These are phyloP conservation scores for Schizochytrium sp. DNA, from an alignment of 108 stramenopile species.

Conservation along the genomic window DNA sequence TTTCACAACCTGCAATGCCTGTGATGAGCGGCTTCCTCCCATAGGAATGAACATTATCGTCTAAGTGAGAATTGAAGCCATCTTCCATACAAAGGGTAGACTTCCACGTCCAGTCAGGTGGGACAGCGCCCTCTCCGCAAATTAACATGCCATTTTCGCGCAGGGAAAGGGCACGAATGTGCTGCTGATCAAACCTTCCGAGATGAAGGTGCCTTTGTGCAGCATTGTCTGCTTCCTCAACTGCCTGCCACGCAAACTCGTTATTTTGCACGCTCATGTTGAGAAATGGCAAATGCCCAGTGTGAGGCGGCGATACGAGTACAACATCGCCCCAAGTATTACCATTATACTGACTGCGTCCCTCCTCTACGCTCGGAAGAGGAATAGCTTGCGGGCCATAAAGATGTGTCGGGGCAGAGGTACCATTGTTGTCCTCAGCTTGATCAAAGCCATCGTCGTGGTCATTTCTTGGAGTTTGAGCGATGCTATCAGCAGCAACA, in stretches of 20 bases:
- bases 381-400: slow-evolving; percentile 9
- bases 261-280: not conserved
- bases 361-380: not conserved
- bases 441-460: not conserved
- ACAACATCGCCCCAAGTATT: slow-evolving; percentile 14
- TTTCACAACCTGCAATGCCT: not conserved
- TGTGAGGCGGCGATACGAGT: not conserved
- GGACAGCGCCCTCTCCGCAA: not conserved
- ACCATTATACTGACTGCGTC: not conserved
- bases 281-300: not conserved
- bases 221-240: not conserved
- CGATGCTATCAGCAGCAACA: not conserved
- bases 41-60: not conserved
- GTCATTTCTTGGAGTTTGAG: not conserved
- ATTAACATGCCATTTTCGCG: slow-evolving; percentile 5
- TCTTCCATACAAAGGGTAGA: not conserved
- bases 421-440: not conserved
- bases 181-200: not conserved
- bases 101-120: slow-evolving; percentile 40
- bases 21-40: slow-evolving; percentile 6
- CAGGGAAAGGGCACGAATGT: not conserved
- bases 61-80: slow-evolving; percentile 21
- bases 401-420: not conserved
- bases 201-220: not conserved
- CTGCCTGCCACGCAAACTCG: not conserved